Evolutionary conservation across 495 filamentous ascomycete genomes (phyloP).

Genomic region (Penicillium desertorum): DNA sequence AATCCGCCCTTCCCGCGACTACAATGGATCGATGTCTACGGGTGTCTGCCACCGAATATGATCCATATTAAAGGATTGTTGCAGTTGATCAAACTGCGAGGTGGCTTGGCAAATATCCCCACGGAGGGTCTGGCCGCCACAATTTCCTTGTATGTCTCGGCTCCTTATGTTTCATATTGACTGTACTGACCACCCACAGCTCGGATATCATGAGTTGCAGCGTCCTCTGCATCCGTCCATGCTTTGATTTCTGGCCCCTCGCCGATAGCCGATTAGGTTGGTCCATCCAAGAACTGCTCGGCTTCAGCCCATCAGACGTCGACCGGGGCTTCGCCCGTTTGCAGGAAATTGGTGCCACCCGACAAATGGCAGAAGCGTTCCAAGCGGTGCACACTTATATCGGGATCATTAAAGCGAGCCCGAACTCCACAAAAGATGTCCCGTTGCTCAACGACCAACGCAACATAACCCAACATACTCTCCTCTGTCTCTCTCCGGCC

Average conservation of each 20-base stretch:
- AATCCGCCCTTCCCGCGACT: constrained; percentile 39
- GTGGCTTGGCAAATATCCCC: constrained; percentile 36
- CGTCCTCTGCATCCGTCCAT: constrained; percentile 29
- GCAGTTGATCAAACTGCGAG: constrained; percentile 38
- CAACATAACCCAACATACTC: constrained; percentile 36
- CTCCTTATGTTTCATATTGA: neutral
- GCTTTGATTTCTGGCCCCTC: constrained; percentile 39
- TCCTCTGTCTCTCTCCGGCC: constrained; percentile 33
- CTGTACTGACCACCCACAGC: constrained; percentile 20
- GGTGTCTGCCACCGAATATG: constrained; percentile 38
- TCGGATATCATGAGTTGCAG: constrained; percentile 40
- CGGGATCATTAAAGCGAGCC: constrained; percentile 25
- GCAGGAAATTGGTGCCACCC: constrained; percentile 33
- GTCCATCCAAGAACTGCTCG: constrained; percentile 31
- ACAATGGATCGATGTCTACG: constrained; percentile 47
- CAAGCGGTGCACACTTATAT: constrained; percentile 35
- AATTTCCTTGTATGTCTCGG: constrained; percentile 38
- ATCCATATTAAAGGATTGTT: constrained; percentile 40
- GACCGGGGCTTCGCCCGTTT: constrained; percentile 31
- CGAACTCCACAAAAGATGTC: constrained; percentile 18
- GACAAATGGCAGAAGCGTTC: constrained; percentile 33
- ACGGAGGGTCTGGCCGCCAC: constrained; percentile 34
- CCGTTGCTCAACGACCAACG: constrained; percentile 39
- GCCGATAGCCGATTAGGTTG: constrained; percentile 21
- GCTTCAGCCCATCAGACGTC: constrained; percentile 25